Evolutionary conservation across 2,329 filamentous ascomycete species (phyloP), one percentile per base, ranked within the genome.

Genomic region (Exophiala xenobiotica): DNA sequence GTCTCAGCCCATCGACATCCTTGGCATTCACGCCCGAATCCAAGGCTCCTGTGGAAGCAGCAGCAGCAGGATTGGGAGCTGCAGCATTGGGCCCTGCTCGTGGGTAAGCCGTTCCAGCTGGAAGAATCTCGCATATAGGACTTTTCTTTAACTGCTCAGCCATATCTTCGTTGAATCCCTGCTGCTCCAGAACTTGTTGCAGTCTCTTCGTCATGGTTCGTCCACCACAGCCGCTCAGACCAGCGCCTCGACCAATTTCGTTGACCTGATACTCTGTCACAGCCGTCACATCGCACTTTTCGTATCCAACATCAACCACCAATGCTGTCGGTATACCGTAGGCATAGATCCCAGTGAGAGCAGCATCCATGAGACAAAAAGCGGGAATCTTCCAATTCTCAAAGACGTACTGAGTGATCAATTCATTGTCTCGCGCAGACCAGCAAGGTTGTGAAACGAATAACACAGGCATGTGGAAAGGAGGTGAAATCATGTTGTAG

Each of bases 301-400:
- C 84, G 67, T 85, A 89, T 8, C 93, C 93, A 53, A 99, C 87
- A 68, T 99, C 93, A 19, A 99, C 79, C 16, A 99, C 82, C 0
- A 90, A 93, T 64, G 93, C 86, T 61, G 82, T 90, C 24, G 85
- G 79, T 23, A 90, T 79, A 8, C 90, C 91, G 65, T 95, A 97
- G 50, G 93, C 83, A 64, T 83, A 86, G 51, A 76, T 86, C 1
- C 90, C 87, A 20, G 93, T 91, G 40, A 95, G 74, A 2, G 89
- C 91, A 61, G 90, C 87, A 70, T 97, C 88, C 74, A 99, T 86
- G 57, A 97, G 79, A 62, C 87, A 91, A 45, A 99, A 87, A 0
- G 89, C 90, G 0, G 93, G 93, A 0, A 90, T 93, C 74, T 92
- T 93, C 67, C 95, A 96, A 72, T 93, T 95, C 71, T 99, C 93